Conservation (phyloP, 2,329 filamentous ascomycete species). For the Aureobasidium sp. region DNA sequence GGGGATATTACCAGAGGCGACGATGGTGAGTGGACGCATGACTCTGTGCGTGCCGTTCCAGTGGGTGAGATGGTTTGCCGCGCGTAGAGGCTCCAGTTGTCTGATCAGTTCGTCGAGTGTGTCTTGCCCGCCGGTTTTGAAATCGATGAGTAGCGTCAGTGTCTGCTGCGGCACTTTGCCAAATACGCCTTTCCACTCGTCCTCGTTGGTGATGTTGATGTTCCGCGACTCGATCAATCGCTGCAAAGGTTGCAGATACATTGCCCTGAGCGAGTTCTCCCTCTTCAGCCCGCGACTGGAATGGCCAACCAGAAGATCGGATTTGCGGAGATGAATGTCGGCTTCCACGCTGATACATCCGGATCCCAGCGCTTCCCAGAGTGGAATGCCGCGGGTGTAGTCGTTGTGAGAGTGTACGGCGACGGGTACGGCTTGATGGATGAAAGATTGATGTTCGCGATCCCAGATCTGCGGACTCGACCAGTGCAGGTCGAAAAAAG, state of each 20-base stretch:
- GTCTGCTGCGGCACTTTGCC: slow-evolving; percentile 43
- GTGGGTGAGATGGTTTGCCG: slow-evolving; percentile 19
- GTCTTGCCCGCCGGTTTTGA: slow-evolving; percentile 34
- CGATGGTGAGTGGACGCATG: slow-evolving; percentile 44
- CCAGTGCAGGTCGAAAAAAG: neutral
- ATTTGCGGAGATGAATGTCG: slow-evolving; percentile 47
- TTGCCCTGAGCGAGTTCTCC: slow-evolving; percentile 42
- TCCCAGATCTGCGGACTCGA: neutral
- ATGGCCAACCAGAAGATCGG: slow-evolving; percentile 50
- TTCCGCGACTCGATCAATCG: neutral
- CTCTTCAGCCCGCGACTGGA: slow-evolving; percentile 40
- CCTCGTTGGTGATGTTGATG: neutral
- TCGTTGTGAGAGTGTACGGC: slow-evolving; percentile 58
- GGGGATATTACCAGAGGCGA: slow-evolving; percentile 51
- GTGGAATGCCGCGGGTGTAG: slow-evolving; percentile 49
- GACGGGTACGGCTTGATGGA: slow-evolving; percentile 36
- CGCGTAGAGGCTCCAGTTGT: slow-evolving; percentile 43
- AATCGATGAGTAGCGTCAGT: slow-evolving; percentile 49
- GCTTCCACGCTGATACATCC: slow-evolving; percentile 52
- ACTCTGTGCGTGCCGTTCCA: slow-evolving; percentile 40
- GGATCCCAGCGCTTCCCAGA: slow-evolving; percentile 49
- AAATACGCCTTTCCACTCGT: slow-evolving; percentile 40
- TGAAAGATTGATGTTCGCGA: neutral
- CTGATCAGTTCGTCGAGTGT: slow-evolving; percentile 24
- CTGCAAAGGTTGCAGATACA: slow-evolving; percentile 48